Base-by-base conservation (phyloP, 495 filamentous ascomycete species). In the Immersiella caudata region DNA sequence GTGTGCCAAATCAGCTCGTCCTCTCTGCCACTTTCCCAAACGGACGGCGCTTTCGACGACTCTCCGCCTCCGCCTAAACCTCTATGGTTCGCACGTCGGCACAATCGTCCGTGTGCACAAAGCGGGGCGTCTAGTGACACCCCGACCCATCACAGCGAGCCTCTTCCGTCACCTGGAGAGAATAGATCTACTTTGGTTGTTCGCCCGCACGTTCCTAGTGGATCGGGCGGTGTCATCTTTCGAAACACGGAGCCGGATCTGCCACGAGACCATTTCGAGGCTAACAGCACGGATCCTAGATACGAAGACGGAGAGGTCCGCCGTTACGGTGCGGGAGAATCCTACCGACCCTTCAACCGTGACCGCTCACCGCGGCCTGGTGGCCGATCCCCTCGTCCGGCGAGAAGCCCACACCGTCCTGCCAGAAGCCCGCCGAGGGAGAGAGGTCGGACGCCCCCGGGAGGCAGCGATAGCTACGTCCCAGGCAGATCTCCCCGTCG, bases 301-400 rank as follows among this genome's bases (percentile, higher is more conserved):
- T 84, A 83, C 70, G 83, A 84, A 65, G 83, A 86, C 54, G 85
- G 85, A 5, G 83, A 86, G 71, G 84, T 86, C 21, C 79, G 82
- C 50, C 79, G 79, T 66, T 84, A 85, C 70, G 85, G 85, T 27
- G 82, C 79, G n/a, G 85, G 85, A 0, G 85, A 87, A 75, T 84
- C 82, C 20, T 87, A 86, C 68, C 73, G 84, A 36, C 85, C 85
- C 5, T 80, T 77, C 60, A 82, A 81, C 66, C 77, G 82, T 6
- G 79, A 80, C 64, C 80, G 82, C 26, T 65, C 63, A 22, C 63
- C 63, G 14, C 63, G 63, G 22, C 63, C 63, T 9, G 49, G 40
- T 14, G 40, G 26, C 24, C 61, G 61, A 2, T 64, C 61, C 11
- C 81, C 82, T 14, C 80, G 78, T 35, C 75, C 78, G 35, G 74